phyloP scores from a whole-genome alignment of 805 yeast species.

The Starmerella floricola region DNA sequence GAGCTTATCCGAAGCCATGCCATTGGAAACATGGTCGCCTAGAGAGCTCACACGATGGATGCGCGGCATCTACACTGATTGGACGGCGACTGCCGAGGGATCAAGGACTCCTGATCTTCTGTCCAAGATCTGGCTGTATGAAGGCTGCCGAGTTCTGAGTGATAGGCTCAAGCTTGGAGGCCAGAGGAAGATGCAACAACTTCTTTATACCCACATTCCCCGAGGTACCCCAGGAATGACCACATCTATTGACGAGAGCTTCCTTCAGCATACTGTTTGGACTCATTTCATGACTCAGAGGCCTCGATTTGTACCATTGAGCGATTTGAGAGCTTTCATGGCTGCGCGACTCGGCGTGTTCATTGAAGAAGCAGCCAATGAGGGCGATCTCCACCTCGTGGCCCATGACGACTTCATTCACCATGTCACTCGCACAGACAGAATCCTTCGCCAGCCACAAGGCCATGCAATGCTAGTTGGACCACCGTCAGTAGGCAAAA shows the following conservation, averaged over 20 bases:
- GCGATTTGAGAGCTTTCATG: constrained; percentile 43
- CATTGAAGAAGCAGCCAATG: constrained; percentile 56
- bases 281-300: constrained; percentile 9
- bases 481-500: constrained; percentile 68
- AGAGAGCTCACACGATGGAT: constrained; percentile 85
- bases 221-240: background rate
- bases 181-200: background rate
- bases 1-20: constrained; percentile 32
- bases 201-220: background rate
- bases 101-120: constrained; percentile 24
- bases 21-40: constrained; percentile 72
- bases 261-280: constrained; percentile 8
- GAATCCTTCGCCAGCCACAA: constrained; percentile 72
- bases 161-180: constrained; percentile 42
- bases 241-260: background rate
- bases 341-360: constrained; percentile 54
- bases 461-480: constrained; percentile 87
- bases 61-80: constrained; percentile 52
- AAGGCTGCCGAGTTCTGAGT: constrained; percentile 61
- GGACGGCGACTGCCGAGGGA: constrained; percentile 8
- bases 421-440: constrained; percentile 63
- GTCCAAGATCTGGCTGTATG: constrained; percentile 65
- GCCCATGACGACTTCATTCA: constrained; percentile 61
- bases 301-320: constrained; percentile 20
- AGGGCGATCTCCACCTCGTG: constrained; percentile 40